These are phyloP conservation scores for Aspergillus asperescens DNA, from an alignment of 495 filamentous ascomycete species.

Conservation along the genomic window DNA sequence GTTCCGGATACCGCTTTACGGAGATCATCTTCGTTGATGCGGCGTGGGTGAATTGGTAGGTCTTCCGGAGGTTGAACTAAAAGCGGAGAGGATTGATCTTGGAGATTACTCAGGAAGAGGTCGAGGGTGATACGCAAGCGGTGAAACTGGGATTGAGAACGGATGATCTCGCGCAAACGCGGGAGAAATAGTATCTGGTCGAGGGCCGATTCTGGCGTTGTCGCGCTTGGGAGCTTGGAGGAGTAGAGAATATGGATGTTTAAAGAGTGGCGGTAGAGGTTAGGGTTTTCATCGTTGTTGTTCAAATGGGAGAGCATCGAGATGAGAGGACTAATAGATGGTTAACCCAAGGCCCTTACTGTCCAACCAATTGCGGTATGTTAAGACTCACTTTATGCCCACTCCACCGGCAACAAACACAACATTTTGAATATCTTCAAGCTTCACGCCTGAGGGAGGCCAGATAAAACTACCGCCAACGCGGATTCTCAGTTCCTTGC, in stretches of 20 bases:
- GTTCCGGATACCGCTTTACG: slow-evolving; percentile 37
- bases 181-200: slow-evolving; percentile 59
- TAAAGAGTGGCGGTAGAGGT: slow-evolving; percentile 16
- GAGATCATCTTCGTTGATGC: slow-evolving; percentile 51
- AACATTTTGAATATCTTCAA: slow-evolving; percentile 43
- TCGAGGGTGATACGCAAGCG: slow-evolving; percentile 31
- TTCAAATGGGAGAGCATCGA: slow-evolving; percentile 48
- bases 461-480: slow-evolving; percentile 78
- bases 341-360: too few species aligned
- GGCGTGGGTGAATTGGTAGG: slow-evolving; percentile 37
- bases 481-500: slow-evolving; percentile 55
- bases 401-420: slow-evolving; percentile 80
- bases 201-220: slow-evolving; percentile 43
- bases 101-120: slow-evolving; percentile 37
- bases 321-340: slow-evolving; percentile 49
- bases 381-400: slow-evolving; percentile 65
- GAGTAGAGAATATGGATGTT: slow-evolving; percentile 43
- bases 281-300: slow-evolving; percentile 21
- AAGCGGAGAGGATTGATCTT: slow-evolving; percentile 5
- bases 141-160: slow-evolving; percentile 24
- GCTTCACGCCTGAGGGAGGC: slow-evolving; percentile 51
- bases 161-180: slow-evolving; percentile 41
- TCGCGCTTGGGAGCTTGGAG: slow-evolving; percentile 29
- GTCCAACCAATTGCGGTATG: too few species aligned
- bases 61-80: slow-evolving; percentile 17